These are phyloP conservation scores for Echites panduratus DNA, from an alignment of 257 asterid species.

Conservation along the genomic window DNA sequence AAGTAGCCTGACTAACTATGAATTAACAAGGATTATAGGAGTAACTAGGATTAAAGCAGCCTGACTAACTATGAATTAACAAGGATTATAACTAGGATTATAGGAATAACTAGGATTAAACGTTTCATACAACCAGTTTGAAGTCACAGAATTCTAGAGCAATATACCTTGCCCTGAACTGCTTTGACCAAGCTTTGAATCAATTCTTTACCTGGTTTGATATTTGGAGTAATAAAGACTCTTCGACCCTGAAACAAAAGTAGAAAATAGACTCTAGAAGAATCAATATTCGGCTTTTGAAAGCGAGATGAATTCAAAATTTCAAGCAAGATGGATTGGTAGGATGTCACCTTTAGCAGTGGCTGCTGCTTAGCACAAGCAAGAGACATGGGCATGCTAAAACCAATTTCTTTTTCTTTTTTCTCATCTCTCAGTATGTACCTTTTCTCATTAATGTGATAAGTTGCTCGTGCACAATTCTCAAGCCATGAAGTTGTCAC, in stretches of 20 bases:
- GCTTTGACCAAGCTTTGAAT: conserved; percentile 55
- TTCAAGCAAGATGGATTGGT: not conserved
- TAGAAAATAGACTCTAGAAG: conserved; percentile 11
- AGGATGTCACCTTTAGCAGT: conserved; percentile 52
- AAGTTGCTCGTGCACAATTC: conserved; percentile 63
- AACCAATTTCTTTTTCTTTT: conserved; percentile 72
- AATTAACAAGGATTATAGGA: too few relatives aligned
- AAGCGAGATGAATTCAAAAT: conserved; percentile 10
- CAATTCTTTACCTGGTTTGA: conserved; percentile 49
- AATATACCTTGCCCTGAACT: conserved; percentile 61
- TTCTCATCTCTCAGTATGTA: conserved; percentile 70
- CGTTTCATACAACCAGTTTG: too few relatives aligned
- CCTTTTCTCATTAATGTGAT: conserved; percentile 45
- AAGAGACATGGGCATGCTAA: conserved; percentile 58
- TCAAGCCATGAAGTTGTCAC: conserved; percentile 78
- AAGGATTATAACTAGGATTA: too few relatives aligned
- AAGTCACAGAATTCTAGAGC: conserved; percentile 5
- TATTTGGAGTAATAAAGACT: conserved; percentile 56
- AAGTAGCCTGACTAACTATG: not conserved
- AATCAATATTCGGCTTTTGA: not conserved
- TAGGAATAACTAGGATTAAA: too few relatives aligned
- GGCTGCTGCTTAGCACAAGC: conserved; percentile 51
- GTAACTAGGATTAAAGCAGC: too few relatives aligned
- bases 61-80: too few relatives aligned
- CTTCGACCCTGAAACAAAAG: conserved; percentile 46